Conservation (phyloP, 1,139 yeast genomes). For the Debaryomyces psychrophilus region DNA sequence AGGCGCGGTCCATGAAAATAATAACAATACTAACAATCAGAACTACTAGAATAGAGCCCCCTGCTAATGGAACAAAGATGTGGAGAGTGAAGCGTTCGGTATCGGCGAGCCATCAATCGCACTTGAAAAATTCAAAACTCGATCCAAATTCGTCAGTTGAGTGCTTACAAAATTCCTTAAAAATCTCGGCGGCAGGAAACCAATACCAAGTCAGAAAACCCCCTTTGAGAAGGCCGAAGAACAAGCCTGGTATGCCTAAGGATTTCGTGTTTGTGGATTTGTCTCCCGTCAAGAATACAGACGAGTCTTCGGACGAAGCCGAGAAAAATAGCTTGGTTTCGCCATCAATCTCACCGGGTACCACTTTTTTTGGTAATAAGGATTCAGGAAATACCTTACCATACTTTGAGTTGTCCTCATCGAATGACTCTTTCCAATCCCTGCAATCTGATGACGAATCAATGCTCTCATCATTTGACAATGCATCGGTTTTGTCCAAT, state of each 20-base stretch:
- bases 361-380: background rate
- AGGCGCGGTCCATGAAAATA: background rate
- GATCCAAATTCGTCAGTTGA: constrained; percentile 30
- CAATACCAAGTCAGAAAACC: constrained; percentile 45
- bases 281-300: constrained; percentile 48
- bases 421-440: constrained; percentile 1
- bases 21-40: constrained; percentile 9
- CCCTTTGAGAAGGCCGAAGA: constrained; percentile 53
- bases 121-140: constrained; percentile 18
- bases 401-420: constrained; percentile 4
- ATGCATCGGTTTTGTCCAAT: constrained; percentile 2
- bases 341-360: constrained; percentile 2
- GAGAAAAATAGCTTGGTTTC: background rate
- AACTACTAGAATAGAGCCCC: constrained; percentile 35
- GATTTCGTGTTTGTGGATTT: constrained; percentile 59
- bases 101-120: constrained; percentile 22
- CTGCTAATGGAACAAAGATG: constrained; percentile 51
- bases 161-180: constrained; percentile 50
- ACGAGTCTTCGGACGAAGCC: constrained; percentile 20
- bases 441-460: constrained; percentile 4
- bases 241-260: constrained; percentile 54
- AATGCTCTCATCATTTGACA: constrained; percentile 4
- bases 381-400: background rate
- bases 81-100: constrained; percentile 49
- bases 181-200: constrained; percentile 41